Evolutionary conservation across 495 filamentous ascomycete species (phyloP).

Genomic region (Parathielavia hyrcaniae): DNA sequence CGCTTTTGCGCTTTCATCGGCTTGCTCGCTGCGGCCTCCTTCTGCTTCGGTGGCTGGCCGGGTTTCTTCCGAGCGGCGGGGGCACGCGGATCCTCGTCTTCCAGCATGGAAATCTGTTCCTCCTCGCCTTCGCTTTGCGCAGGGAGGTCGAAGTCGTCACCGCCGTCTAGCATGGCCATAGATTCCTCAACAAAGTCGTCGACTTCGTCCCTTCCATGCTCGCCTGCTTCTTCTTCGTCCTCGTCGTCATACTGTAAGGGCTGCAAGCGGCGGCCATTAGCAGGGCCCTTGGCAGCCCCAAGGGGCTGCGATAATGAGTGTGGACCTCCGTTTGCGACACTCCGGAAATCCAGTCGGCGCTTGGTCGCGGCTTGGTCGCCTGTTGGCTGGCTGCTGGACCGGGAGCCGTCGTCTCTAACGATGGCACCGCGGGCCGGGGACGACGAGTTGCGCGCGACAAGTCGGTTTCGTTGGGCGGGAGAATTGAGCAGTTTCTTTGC

Average conservation of each 20-base stretch:
- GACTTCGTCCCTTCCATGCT: constrained; percentile 18
- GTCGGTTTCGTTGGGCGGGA: constrained; percentile 47
- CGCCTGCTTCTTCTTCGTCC: constrained; percentile 16
- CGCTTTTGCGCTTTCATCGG: constrained; percentile 13
- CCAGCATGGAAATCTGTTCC: constrained; percentile 18
- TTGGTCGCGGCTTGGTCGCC: constrained; percentile 12
- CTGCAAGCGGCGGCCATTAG: constrained; percentile 17
- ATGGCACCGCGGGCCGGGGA: constrained; percentile 20
- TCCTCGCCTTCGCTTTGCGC: constrained; percentile 28
- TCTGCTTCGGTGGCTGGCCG: constrained; percentile 23
- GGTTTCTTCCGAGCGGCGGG: constrained; percentile 18
- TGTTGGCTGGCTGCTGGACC: constrained; percentile 22
- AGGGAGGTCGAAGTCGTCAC: constrained; percentile 21
- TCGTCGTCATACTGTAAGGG: constrained; percentile 23
- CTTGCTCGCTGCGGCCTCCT: constrained; percentile 4
- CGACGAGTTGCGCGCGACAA: constrained; percentile 41
- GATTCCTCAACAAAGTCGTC: constrained; percentile 32
- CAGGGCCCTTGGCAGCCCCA: background rate
- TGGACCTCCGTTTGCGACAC: constrained; percentile 18
- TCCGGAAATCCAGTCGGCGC: constrained; percentile 42
- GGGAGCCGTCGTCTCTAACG: constrained; percentile 14
- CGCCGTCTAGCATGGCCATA: constrained; percentile 34
- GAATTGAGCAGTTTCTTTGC: constrained; percentile 52
- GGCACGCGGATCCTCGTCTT: constrained; percentile 13
- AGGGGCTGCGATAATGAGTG: constrained; percentile 25